Evolutionary conservation across 2,329 filamentous ascomycete species (phyloP), one percentile per base, ranked within the genome.

Genomic region (Apiospora malaysiana): DNA sequence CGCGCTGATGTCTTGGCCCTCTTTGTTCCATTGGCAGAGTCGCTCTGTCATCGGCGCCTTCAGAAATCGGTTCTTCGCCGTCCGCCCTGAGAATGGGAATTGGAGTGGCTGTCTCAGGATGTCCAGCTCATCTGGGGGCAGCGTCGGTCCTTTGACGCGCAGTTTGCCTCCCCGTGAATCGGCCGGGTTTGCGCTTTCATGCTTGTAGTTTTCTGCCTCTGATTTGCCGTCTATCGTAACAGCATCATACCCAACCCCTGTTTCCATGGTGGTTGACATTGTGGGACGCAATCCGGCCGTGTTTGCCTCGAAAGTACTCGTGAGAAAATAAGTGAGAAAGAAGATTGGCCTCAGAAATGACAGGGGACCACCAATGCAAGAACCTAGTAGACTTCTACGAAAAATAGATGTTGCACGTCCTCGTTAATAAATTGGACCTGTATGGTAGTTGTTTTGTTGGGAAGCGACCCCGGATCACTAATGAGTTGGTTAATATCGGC

Each of bases 11-110:
- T 73, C 69, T 47, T 72, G 70, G 40, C n/a, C 65, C 21, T 25
- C n/a, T 1, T 70, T 40, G 49, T 71, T 71, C 73, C 75, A 75
- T 5, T 86, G 87, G 2, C 86, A 86, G 32, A 90, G 79, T 18
- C 86, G 83, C 78, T 91, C 88, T 0, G 86, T 87, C 87, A 90
- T 90, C 65, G 89, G 86, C 4, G 81, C 87, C 77, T 90, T 90
- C 73, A 90, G 77, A 77, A 89, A 88, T 43, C 87, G 82, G 76
- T 90, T 90, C 4, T 82, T 83, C 2, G 86, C 87, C 10, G 83
- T 85, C 70, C 79, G 83, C 71, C 83, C 82, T 49, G 85, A 84
- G 77, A 83, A 84, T 21, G 78, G 72, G 71, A 82, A 83, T 14
- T 78, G 71, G 47, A 85, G 76, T 1, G 82, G 80, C 42, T 69